These are phyloP conservation scores for Protea cynaroides DNA, from an alignment of 164 flowering plant species.

Conservation along the genomic window DNA sequence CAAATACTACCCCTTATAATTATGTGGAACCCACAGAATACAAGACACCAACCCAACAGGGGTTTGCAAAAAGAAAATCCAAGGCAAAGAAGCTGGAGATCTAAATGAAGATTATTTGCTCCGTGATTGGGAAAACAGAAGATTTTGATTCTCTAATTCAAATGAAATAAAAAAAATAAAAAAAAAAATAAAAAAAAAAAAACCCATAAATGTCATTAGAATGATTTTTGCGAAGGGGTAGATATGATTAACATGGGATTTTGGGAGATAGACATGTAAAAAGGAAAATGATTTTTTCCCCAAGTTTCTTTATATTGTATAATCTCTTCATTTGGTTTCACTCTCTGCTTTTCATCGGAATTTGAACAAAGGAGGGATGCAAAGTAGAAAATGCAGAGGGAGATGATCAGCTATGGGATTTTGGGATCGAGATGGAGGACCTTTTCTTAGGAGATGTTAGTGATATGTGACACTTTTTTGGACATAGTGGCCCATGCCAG, in stretches of 20 bases:
- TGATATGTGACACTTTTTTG: neutral
- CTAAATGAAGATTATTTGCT: slow-evolving; percentile 2
- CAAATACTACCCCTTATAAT: too few species aligned
- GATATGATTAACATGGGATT: neutral
- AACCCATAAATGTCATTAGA: neutral
- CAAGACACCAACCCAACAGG: too few species aligned
- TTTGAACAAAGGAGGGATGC: too few species aligned
- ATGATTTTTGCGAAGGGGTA: neutral
- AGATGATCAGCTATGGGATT: neutral
- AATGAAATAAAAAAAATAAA: too few species aligned
- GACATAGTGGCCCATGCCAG: neutral
- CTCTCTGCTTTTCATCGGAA: too few species aligned
- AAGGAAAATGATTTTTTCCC: neutral
- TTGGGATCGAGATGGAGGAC: neutral
- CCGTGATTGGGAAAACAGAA: neutral
- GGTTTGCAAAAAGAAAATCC: too few species aligned
- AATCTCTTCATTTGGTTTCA: too few species aligned
- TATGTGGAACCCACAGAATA: too few species aligned
- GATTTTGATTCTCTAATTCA: too few species aligned
- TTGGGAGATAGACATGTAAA: neutral
- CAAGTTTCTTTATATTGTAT: neutral
- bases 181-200: too few species aligned
- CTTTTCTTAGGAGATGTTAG: neutral
- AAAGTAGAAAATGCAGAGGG: neutral
- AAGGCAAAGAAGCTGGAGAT: neutral